phyloP scores from a whole-genome alignment of 1,139 yeast genomes.

The Eremothecium cymbalariae region DNA sequence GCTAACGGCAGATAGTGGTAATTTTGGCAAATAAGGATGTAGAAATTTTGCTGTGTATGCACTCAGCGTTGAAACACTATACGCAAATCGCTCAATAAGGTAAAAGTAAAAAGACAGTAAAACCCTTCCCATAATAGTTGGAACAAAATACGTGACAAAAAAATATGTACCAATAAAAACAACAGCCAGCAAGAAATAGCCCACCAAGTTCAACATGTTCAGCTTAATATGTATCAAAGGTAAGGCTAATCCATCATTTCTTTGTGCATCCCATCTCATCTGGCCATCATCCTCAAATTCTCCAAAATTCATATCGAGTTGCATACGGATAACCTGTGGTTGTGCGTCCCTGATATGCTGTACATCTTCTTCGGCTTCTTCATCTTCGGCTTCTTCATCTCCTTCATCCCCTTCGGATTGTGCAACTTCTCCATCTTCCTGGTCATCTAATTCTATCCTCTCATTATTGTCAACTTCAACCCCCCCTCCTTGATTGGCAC shows the following conservation, averaged over 20 bases:
- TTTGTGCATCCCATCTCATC: slow-evolving; percentile 14
- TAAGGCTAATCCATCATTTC: slow-evolving; percentile 16
- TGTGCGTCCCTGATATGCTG: too few relatives aligned
- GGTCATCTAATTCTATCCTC: background rate
- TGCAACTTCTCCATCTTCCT: background rate
- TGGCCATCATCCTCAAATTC: too few relatives aligned
- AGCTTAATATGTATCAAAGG: slow-evolving; percentile 23
- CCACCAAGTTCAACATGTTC: slow-evolving; percentile 18
- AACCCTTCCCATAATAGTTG: slow-evolving; percentile 42
- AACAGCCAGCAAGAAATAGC: slow-evolving; percentile 35
- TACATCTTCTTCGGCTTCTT: slow-evolving; percentile 11
- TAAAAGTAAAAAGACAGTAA: slow-evolving; percentile 18
- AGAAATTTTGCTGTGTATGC: slow-evolving; percentile 5
- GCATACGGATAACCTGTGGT: too few relatives aligned
- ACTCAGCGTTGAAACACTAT: slow-evolving; percentile 14
- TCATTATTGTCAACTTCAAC: background rate
- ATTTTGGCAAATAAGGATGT: background rate
- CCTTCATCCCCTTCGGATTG: slow-evolving; percentile 1
- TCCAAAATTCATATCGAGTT: too few relatives aligned
- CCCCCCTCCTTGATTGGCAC: slow-evolving; percentile 1
- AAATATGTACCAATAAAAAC: slow-evolving; percentile 39
- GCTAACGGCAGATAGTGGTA: slow-evolving; percentile 9
- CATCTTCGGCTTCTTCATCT: slow-evolving; percentile 8
- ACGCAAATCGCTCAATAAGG: slow-evolving; percentile 11
- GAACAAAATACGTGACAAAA: slow-evolving; percentile 44